These are phyloP conservation scores for Penicillium sp. DNA, from an alignment of 2,329 filamentous ascomycete genomes.

Conservation along the genomic window DNA sequence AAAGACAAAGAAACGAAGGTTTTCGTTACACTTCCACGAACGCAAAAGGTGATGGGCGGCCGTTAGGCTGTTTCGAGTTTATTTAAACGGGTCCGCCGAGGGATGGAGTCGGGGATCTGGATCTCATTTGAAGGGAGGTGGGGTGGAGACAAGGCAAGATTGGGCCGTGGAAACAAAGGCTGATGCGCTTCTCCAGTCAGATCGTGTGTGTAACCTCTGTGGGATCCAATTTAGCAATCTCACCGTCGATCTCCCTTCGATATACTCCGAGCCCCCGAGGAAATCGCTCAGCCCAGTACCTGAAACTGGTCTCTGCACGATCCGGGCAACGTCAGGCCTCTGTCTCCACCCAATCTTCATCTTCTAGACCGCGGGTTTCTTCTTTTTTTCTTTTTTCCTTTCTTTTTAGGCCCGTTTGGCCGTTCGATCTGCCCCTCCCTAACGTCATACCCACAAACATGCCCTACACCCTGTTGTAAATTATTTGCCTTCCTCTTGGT, in stretches of 20 bases:
- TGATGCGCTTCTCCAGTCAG: background rate
- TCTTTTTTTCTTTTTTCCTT: background rate
- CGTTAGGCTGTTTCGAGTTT: constrained; percentile 45
- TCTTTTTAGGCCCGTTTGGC: constrained; percentile 1
- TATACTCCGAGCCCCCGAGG: constrained; percentile 25
- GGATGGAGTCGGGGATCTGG: constrained; percentile 7
- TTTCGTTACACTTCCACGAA: constrained; percentile 18
- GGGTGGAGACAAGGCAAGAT: constrained; percentile 7
- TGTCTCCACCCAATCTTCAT: constrained; percentile 7
- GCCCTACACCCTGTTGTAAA: background rate
- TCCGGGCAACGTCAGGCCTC: constrained; percentile 12
- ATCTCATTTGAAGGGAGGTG: constrained; percentile 3
- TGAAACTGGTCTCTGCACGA: constrained; percentile 24
- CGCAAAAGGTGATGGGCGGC: constrained; percentile 22
- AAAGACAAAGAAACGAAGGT: background rate
- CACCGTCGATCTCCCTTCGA: constrained; percentile 18
- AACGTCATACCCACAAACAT: constrained; percentile 10
- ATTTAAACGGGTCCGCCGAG: constrained; percentile 29
- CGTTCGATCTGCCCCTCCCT: constrained; percentile 4
- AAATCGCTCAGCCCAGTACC: constrained; percentile 20
- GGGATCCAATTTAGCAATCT: background rate
- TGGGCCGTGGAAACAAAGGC: constrained; percentile 22
- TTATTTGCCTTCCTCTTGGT: background rate
- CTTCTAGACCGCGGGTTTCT: background rate
- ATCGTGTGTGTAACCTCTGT: constrained; percentile 15